A percentile compares a stretch with the other conserved stretches of the same genome.
Conservation (phyloP, 2,329 filamentous ascomycete species). For the Verticillium longisporum region DNA sequence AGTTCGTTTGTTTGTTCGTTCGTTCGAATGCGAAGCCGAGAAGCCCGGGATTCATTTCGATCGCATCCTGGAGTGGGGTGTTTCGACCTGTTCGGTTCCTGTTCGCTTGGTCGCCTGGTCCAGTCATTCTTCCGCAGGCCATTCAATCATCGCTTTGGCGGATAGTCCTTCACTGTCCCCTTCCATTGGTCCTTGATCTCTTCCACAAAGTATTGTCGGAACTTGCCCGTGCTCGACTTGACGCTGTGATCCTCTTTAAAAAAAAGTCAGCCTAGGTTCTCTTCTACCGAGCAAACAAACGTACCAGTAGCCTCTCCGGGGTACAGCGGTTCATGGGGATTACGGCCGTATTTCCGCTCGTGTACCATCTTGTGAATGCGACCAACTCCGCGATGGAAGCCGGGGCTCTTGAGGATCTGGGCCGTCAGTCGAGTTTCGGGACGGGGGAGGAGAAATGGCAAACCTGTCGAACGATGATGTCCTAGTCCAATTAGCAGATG, state of each 20-base stretch:
- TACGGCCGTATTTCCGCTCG: slow-evolving; percentile 39
- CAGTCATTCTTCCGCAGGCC: background rate
- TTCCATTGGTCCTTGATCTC: slow-evolving; percentile 44
- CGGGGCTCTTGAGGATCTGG: slow-evolving; percentile 42
- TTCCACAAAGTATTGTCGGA: slow-evolving; percentile 35
- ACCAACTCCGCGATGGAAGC: slow-evolving; percentile 45
- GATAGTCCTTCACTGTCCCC: slow-evolving; percentile 34
- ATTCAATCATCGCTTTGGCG: slow-evolving; percentile 5
- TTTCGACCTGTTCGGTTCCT: background rate
- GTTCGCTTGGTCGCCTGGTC: background rate
- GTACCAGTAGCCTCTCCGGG: slow-evolving; percentile 46
- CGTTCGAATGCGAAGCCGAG: no score
- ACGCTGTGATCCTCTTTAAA: background rate
- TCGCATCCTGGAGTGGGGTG: background rate
- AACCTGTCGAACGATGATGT: background rate
- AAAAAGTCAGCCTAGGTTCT: background rate
- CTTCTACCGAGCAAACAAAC: background rate
- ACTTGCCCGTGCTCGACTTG: slow-evolving; percentile 1
- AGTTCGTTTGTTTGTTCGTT: no score
- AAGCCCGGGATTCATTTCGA: background rate
- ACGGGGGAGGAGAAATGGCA: background rate
- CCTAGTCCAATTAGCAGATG: background rate
- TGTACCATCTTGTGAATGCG: slow-evolving; percentile 44
- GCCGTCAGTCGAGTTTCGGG: background rate
- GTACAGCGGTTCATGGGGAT: slow-evolving; percentile 42